phyloP scores from a whole-genome alignment of 2,329 filamentous ascomycete genomes.

The Colletotrichum caudatum region DNA sequence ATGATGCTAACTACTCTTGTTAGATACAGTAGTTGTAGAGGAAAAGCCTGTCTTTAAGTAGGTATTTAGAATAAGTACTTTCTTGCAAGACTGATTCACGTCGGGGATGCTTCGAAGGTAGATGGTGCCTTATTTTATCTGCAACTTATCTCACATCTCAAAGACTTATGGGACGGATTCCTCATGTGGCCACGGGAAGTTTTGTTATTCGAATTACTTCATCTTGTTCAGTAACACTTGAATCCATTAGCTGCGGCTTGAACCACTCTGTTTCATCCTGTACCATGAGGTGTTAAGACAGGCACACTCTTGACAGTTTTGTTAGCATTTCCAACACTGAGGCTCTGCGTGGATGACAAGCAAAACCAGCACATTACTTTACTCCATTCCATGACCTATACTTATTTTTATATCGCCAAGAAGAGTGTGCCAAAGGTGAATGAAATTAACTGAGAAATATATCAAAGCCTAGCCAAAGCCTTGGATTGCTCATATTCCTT shows the following conservation, averaged over 20 bases:
- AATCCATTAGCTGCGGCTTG: background rate
- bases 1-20: background rate
- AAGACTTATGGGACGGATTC: background rate
- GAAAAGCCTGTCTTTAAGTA: background rate
- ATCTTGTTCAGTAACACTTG: background rate
- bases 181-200: background rate
- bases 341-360: background rate
- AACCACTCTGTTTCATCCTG: background rate
- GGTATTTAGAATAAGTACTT: background rate
- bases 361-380: too few relatives aligned
- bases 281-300: background rate
- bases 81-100: background rate
- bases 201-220: background rate
- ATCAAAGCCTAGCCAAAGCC: slow-evolving; percentile 10
- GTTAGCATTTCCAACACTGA: background rate
- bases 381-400: background rate
- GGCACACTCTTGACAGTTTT: too few relatives aligned
- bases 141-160: too few relatives aligned
- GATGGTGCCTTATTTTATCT: background rate
- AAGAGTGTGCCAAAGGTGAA: background rate
- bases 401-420: background rate
- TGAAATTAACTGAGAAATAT: background rate
- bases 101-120: background rate
- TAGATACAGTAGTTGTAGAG: background rate
- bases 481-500: background rate